phyloP scores from a whole-genome alignment of 805 yeast genomes.

The Cyberlindnera xylosilytica region DNA sequence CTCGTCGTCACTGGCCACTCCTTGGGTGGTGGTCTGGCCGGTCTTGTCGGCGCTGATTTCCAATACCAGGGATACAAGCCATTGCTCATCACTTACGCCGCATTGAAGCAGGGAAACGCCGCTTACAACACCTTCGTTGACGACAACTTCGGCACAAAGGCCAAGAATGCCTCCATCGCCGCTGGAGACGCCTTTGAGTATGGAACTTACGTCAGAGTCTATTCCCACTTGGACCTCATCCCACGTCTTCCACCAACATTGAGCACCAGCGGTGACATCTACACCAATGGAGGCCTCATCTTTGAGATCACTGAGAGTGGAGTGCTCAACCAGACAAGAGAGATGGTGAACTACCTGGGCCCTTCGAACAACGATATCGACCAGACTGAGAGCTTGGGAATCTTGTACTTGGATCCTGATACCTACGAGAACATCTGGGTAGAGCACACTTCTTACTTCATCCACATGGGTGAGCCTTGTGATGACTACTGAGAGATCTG shows the following conservation, averaged over 20 bases:
- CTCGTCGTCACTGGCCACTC: constrained; percentile 70
- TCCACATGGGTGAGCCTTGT: too few species aligned
- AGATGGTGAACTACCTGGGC: not conserved
- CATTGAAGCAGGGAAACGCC: constrained; percentile 62
- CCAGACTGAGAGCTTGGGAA: not conserved
- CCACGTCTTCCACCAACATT: not conserved
- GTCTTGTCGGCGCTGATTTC: constrained; percentile 60
- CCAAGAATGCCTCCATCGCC: constrained; percentile 27
- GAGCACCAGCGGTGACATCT: not conserved
- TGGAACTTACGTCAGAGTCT: constrained; percentile 44
- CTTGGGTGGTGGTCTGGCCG: constrained; percentile 69
- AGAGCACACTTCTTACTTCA: too few species aligned
- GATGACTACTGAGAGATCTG: too few species aligned
- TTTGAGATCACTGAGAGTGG: too few species aligned
- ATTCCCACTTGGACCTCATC: constrained; percentile 2
- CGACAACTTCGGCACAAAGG: constrained; percentile 38
- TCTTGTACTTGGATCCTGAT: too few species aligned
- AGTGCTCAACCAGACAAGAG: not conserved
- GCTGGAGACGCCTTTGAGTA: constrained; percentile 30
- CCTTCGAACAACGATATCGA: not conserved
- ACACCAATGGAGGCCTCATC: not conserved
- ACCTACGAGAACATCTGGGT: too few species aligned
- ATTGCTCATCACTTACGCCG: constrained; percentile 55
- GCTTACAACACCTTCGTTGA: constrained; percentile 52
- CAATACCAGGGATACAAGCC: constrained; percentile 52